Conservation (phyloP, 2,329 filamentous ascomycete species). For the Penicillium sp. region DNA sequence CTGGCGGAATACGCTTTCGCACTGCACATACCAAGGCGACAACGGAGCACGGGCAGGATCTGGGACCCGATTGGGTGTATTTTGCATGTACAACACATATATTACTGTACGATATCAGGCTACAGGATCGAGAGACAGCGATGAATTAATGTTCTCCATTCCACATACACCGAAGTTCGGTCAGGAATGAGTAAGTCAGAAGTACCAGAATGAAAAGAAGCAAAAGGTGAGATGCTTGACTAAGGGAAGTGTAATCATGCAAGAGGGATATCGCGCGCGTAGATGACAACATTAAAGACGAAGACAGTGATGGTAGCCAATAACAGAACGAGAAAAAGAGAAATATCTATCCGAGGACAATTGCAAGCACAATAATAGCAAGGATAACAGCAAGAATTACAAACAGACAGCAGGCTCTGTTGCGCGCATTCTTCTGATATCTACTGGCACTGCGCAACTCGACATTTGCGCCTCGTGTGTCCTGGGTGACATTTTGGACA, state of each 20-base stretch:
- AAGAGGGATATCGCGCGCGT: constrained; percentile 34
- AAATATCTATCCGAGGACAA: constrained; percentile 63
- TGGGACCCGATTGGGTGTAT: constrained; percentile 27
- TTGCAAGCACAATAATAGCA: constrained; percentile 83
- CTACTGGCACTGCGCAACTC: constrained; percentile 82
- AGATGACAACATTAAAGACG: constrained; percentile 14
- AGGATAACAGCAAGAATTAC: constrained; percentile 85
- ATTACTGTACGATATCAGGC: constrained; percentile 33
- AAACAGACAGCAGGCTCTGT: constrained; percentile 89
- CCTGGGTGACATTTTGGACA: constrained; percentile 75
- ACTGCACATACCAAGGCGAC: constrained; percentile 25
- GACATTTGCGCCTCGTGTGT: constrained; percentile 79
- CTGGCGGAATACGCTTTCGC: background rate
- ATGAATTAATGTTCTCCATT: constrained; percentile 26
- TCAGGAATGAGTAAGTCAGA: constrained; percentile 4
- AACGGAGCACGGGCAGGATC: constrained; percentile 23
- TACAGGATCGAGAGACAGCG: constrained; percentile 15
- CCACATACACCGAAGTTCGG: constrained; percentile 10
- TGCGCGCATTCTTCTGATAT: constrained; percentile 93
- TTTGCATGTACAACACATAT: constrained; percentile 32
- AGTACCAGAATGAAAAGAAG: constrained; percentile 6
- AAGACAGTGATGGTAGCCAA: constrained; percentile 5
- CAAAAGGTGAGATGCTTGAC: constrained; percentile 9
- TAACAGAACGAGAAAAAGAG: constrained; percentile 5
- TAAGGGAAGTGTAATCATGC: constrained; percentile 16